Evolutionary conservation across 1,284 basidiomycete genomes (phyloP), one percentile per base, ranked within the genome.

Genomic region (Neolentinus lepideus): DNA sequence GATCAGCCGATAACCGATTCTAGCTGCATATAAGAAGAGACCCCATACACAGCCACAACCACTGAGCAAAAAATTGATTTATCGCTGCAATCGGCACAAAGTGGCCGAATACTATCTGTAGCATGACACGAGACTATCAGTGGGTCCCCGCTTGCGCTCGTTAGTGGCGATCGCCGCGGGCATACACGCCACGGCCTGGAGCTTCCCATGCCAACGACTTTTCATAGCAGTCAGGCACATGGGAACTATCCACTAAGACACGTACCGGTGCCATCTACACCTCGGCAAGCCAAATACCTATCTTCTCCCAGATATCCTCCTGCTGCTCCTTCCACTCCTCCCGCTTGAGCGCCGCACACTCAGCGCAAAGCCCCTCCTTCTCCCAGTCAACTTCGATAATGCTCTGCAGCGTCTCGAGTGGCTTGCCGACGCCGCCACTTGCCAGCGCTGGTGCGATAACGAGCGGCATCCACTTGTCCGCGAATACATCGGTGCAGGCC

Each of bases 321-420:
- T 85, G 83, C 64, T 85, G 84, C 12, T 70, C 72, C 14, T 74
- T 74, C 86, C 87, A 90, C 62, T 88, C 87, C 56, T 75, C 74
- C 56, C 69, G 68, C 70, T 87, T 88, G 55, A 81, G 80, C 55
- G 64, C 61, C 12, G 78, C 72, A 62, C 87, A 90, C 10, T 74
- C 71, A 10, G 62, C 62, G 66, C 87, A 89, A 22, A 88, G 57
- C 0, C 84, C 85, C 54, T 75, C 69, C 11, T 66, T 65, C 2
- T 58, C 71, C 88, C 86, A 89, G 61, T 83, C 74, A 10, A 83
- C 71, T 14, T 63, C 66, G 61, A 81, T 83, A 52, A 88, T 75
- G 50, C 69, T 66, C 62, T 83, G 76, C 22, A 90, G 69, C 26
- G 82, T 83, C 69, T 88, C 84, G 22, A 90, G 71, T 21, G 88